Conservation (phyloP, 805 yeast species). For the Candida berthetii region DNA sequence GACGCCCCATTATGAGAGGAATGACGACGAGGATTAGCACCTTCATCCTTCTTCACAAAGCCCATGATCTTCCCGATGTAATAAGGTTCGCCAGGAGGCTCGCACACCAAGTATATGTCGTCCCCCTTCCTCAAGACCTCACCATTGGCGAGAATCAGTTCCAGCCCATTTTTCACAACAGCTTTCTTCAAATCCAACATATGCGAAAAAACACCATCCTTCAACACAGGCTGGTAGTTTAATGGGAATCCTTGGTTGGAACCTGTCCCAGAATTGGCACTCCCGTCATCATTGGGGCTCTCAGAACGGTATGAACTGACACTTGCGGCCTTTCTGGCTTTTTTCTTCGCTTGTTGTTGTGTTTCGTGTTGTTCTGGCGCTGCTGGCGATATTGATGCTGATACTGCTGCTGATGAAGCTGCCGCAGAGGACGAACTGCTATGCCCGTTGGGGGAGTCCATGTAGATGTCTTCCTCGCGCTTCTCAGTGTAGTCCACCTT, state of each 20-base stretch:
- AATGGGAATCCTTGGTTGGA: conserved; percentile 8
- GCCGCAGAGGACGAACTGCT: neutral
- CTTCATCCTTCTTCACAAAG: conserved; percentile 39
- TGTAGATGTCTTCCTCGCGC: conserved; percentile 11
- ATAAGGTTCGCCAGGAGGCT: conserved; percentile 93
- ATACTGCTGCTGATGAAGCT: neutral
- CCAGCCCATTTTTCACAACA: conserved; percentile 18
- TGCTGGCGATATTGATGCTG: neutral
- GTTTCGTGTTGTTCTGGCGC: neutral
- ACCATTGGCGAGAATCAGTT: conserved; percentile 15
- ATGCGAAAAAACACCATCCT: conserved; percentile 22
- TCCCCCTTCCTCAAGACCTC: conserved; percentile 33
- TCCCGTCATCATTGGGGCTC: neutral
- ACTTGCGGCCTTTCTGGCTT: neutral
- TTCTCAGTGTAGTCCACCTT: conserved; percentile 20
- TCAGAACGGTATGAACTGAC: neutral
- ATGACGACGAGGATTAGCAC: neutral
- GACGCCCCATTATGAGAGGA: conserved; percentile 1
- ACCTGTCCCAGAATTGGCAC: neutral
- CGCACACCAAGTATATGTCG: conserved; percentile 76
- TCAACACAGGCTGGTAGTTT: conserved; percentile 17
- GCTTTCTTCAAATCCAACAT: conserved; percentile 33
- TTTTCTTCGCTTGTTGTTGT: neutral
- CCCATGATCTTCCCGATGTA: conserved; percentile 83
- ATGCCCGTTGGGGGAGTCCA: neutral